phyloP scores from a whole-genome alignment of 352 stramenopile species.

The Phytophthora uliginosa region DNA sequence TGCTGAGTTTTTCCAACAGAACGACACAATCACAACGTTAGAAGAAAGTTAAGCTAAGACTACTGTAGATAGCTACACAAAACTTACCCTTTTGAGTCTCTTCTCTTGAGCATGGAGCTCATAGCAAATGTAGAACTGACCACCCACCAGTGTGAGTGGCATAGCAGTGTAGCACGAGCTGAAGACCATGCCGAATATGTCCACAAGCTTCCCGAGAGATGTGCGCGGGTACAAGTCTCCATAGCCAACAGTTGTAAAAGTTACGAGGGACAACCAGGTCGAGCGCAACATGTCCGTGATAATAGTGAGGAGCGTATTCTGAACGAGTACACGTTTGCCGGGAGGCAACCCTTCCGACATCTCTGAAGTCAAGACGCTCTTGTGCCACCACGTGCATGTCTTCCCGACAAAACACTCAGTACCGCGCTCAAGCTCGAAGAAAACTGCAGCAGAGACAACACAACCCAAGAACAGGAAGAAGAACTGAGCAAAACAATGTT shows the following conservation, averaged over 20 bases:
- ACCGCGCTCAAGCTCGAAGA: slow-evolving; percentile 62
- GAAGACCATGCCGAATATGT: slow-evolving; percentile 62
- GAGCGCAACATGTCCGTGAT: slow-evolving; percentile 60
- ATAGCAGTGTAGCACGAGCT: slow-evolving; percentile 71
- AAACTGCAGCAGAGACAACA: slow-evolving; percentile 48
- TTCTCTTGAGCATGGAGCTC: slow-evolving; percentile 52
- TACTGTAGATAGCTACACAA: background rate
- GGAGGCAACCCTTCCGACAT: slow-evolving; percentile 31
- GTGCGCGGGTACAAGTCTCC: slow-evolving; percentile 55
- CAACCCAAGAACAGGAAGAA: slow-evolving; percentile 66
- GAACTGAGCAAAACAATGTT: slow-evolving; percentile 29
- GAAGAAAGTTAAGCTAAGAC: background rate
- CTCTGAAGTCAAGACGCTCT: slow-evolving; percentile 50
- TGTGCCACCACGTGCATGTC: slow-evolving; percentile 49
- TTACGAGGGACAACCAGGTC: slow-evolving; percentile 61
- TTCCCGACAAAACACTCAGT: slow-evolving; percentile 47
- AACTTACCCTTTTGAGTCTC: slow-evolving; percentile 32
- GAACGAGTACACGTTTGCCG: slow-evolving; percentile 52
- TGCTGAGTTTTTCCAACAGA: slow-evolving; percentile 3
- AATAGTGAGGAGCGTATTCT: slow-evolving; percentile 42
- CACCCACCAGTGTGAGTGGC: slow-evolving; percentile 65
- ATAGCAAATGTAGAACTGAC: slow-evolving; percentile 75
- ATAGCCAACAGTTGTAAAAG: slow-evolving; percentile 65
- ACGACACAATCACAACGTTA: too few species aligned
- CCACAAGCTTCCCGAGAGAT: slow-evolving; percentile 51